These are phyloP conservation scores for Fagus sylvatica DNA, from an alignment of 306 rosid genomes.

Conservation along the genomic window DNA sequence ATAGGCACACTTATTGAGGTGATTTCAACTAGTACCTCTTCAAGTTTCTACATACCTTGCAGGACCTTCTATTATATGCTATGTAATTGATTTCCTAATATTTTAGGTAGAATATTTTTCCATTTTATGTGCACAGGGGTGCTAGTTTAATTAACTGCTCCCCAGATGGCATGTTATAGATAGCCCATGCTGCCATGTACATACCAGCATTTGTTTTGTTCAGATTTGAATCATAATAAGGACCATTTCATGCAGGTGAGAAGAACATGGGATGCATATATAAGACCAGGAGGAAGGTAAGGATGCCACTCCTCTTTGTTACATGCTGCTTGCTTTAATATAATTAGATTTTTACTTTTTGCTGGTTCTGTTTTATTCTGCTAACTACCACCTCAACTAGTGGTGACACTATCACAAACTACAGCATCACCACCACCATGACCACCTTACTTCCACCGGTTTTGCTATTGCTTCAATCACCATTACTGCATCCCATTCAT, in stretches of 20 bases:
- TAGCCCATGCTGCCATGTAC: not conserved
- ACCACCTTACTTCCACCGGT: not conserved
- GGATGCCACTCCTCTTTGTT: conserved; percentile 7
- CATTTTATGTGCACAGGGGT: not conserved
- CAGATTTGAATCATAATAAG: conserved; percentile 4
- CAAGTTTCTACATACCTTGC: conserved; percentile 1
- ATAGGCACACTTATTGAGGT: conserved; percentile 96
- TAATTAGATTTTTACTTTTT: no score
- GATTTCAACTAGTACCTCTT: no score
- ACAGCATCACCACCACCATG: not conserved
- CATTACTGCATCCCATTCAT: not conserved
- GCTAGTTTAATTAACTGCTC: not conserved
- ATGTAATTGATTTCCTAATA: not conserved
- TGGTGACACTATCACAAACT: not conserved
- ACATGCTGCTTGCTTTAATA: not conserved
- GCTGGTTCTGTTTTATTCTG: no score
- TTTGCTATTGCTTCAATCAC: not conserved
- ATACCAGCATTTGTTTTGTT: conserved; percentile 2
- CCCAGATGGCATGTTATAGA: not conserved
- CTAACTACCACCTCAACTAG: not conserved
- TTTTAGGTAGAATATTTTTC: not conserved
- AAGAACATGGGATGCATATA: conserved; percentile 94
- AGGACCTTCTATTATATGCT: not conserved
- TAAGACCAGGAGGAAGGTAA: conserved; percentile 97
- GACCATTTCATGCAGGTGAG: conserved; percentile 63